Evolutionary conservation across 2,329 filamentous ascomycete genomes (phyloP).

Genomic region (Sporothrix variecibatus): DNA sequence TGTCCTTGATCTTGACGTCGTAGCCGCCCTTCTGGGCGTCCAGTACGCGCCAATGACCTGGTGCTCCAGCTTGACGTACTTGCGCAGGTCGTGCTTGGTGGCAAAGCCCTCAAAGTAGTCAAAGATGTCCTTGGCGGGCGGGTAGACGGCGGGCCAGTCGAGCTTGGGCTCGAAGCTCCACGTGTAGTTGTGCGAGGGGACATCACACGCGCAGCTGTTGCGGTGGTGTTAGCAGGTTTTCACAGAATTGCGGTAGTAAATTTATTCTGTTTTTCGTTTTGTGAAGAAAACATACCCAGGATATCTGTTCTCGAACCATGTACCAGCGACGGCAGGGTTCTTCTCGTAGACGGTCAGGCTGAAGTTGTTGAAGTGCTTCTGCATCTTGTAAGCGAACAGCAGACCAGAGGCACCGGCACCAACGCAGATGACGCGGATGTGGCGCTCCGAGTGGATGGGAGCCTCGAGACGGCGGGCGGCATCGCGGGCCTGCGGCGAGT

Average conservation of each 20-base stretch:
- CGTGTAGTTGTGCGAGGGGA: constrained; percentile 55
- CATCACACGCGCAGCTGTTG: constrained; percentile 49
- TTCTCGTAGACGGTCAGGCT: constrained; percentile 47
- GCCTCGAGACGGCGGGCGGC: constrained; percentile 28
- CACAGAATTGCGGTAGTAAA: background rate
- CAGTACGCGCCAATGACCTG: constrained; percentile 47
- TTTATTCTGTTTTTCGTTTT: background rate
- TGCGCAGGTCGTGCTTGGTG: constrained; percentile 39
- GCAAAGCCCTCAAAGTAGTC: constrained; percentile 40
- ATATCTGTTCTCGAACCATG: constrained; percentile 55
- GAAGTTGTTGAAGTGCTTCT: constrained; percentile 45
- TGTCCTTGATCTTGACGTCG: constrained; percentile 39
- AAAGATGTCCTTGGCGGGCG: constrained; percentile 32
- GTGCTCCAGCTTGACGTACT: constrained; percentile 48
- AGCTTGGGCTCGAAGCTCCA: constrained; percentile 33
- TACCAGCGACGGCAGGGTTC: constrained; percentile 49
- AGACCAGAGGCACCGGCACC: constrained; percentile 53
- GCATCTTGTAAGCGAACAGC: constrained; percentile 50
- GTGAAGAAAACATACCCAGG: constrained; percentile 38
- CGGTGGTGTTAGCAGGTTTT: background rate
- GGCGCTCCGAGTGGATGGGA: constrained; percentile 32
- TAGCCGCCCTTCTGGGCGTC: constrained; percentile 45
- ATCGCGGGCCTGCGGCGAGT: constrained; percentile 20
- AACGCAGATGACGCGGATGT: constrained; percentile 43
- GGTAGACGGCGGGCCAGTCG: constrained; percentile 39